phyloP scores from a whole-genome alignment of 2,329 filamentous ascomycete genomes.

The Epichloe gansuensis region DNA sequence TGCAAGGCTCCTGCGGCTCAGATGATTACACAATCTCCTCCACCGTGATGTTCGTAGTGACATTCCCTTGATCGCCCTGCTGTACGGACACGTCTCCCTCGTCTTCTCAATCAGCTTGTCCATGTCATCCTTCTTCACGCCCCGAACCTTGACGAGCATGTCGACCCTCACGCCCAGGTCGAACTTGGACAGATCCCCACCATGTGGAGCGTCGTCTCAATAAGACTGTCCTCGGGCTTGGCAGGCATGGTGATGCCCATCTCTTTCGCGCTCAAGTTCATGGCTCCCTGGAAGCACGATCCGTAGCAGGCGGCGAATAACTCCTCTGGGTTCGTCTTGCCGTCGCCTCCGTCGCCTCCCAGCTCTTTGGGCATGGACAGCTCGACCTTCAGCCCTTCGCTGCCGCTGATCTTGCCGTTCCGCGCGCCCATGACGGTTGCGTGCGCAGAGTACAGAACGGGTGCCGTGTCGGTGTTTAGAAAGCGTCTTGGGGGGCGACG shows the following conservation, averaged over 20 bases:
- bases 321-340: slow-evolving; percentile 35
- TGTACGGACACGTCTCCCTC: slow-evolving; percentile 18
- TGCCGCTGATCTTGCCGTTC: slow-evolving; percentile 15
- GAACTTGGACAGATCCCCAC: slow-evolving; percentile 30
- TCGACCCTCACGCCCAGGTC: slow-evolving; percentile 32
- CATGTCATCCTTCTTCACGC: slow-evolving; percentile 12
- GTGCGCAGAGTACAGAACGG: slow-evolving; percentile 24
- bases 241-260: slow-evolving; percentile 29
- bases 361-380: slow-evolving; percentile 31
- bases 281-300: slow-evolving; percentile 34
- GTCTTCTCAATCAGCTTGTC: slow-evolving; percentile 16
- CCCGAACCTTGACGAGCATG: slow-evolving; percentile 26
- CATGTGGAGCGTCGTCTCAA: slow-evolving; percentile 30
- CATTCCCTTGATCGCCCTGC: slow-evolving; percentile 16
- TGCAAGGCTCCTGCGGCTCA: too few relatives aligned
- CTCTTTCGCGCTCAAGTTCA: slow-evolving; percentile 29
- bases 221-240: slow-evolving; percentile 23
- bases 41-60: slow-evolving; percentile 15
- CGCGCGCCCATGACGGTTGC: slow-evolving; percentile 27
- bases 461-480: slow-evolving; percentile 27
- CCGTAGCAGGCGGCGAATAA: slow-evolving; percentile 35
- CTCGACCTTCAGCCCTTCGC: slow-evolving; percentile 18
- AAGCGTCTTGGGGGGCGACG: slow-evolving; percentile 11
- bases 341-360: slow-evolving; percentile 24
- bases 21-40: not conserved